These are phyloP conservation scores for Cercospora citrullina DNA, from an alignment of 2,329 filamentous ascomycete genomes.

Conservation along the genomic window DNA sequence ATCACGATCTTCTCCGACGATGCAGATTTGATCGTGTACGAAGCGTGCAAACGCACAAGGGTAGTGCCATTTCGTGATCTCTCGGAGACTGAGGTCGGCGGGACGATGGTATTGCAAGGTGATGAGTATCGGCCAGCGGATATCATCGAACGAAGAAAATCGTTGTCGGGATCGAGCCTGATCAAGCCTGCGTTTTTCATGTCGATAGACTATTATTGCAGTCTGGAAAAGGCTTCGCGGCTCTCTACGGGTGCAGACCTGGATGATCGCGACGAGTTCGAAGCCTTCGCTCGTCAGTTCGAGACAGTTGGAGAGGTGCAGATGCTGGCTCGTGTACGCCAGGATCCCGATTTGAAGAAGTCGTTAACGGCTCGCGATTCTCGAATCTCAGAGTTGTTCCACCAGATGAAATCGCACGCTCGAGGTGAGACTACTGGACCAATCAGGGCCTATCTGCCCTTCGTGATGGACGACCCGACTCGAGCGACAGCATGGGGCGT, in stretches of 20 bases:
- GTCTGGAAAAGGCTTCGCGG: slow-evolving; percentile 29
- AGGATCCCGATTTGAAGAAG: slow-evolving; percentile 4
- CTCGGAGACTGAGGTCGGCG: slow-evolving; percentile 35
- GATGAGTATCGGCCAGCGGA: slow-evolving; percentile 44
- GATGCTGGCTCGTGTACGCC: slow-evolving; percentile 10
- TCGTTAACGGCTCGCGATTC: slow-evolving; percentile 19
- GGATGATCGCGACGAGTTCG: slow-evolving; percentile 13
- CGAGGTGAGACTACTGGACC: slow-evolving; percentile 26
- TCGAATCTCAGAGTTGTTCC: slow-evolving; percentile 46
- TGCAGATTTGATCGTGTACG: slow-evolving; percentile 78
- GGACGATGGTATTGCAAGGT: slow-evolving; percentile 36
- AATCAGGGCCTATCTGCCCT: slow-evolving; percentile 62
- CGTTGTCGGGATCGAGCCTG: slow-evolving; percentile 31
- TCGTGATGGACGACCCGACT: slow-evolving; percentile 55
- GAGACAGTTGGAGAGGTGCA: slow-evolving; percentile 13
- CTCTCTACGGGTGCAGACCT: slow-evolving; percentile 12
- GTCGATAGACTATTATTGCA: slow-evolving; percentile 36
- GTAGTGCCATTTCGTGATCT: slow-evolving; percentile 71
- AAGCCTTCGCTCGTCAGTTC: slow-evolving; percentile 18
- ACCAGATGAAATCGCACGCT: slow-evolving; percentile 42
- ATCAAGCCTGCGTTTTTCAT: slow-evolving; percentile 46
- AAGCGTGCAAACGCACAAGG: slow-evolving; percentile 61
- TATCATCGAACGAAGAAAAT: slow-evolving; percentile 46
- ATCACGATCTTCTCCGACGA: slow-evolving; percentile 73
- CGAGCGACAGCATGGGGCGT: slow-evolving; percentile 47